Conservation (phyloP, 78 protist species). For the Protostelium mycophagum region DNA sequence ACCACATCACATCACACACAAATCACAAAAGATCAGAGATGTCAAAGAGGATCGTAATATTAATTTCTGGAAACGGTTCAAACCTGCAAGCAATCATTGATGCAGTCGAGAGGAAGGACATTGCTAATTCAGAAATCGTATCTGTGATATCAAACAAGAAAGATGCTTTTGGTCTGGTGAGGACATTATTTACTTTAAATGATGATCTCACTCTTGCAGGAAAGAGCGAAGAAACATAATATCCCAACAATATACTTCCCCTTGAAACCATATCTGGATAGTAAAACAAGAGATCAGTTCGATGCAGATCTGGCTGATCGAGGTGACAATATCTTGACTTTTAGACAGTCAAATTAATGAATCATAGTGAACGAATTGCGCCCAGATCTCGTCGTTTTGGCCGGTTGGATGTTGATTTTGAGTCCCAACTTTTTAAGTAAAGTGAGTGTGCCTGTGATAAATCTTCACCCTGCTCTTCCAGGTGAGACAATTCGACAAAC, state of each 20-base stretch:
- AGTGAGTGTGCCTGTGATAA: slow-evolving; percentile 46
- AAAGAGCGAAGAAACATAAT: slow-evolving; percentile 52
- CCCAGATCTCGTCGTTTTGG: slow-evolving; percentile 61
- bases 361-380: not conserved
- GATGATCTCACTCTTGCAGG: not conserved
- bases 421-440: slow-evolving; percentile 36
- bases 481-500: not conserved
- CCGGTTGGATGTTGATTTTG: slow-evolving; percentile 80
- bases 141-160: slow-evolving; percentile 50
- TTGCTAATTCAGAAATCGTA: slow-evolving; percentile 19
- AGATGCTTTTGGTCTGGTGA: slow-evolving; percentile 61
- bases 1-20: not conserved
- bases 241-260: slow-evolving; percentile 43
- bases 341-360: not conserved
- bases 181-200: too few species aligned
- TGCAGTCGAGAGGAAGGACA: slow-evolving; percentile 10
- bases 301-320: slow-evolving; percentile 10
- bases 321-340: not conserved
- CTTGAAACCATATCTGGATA: slow-evolving; percentile 30
- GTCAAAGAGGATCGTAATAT: slow-evolving; percentile 40
- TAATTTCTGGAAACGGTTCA: slow-evolving; percentile 66
- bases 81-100: slow-evolving; percentile 78
- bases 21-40: slow-evolving; percentile 5
- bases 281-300: slow-evolving; percentile 11
- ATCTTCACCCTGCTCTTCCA: slow-evolving; percentile 78